Evolutionary conservation across 2,329 filamentous ascomycete genomes (phyloP).

Genomic region (Trichocomaceae sp.): DNA sequence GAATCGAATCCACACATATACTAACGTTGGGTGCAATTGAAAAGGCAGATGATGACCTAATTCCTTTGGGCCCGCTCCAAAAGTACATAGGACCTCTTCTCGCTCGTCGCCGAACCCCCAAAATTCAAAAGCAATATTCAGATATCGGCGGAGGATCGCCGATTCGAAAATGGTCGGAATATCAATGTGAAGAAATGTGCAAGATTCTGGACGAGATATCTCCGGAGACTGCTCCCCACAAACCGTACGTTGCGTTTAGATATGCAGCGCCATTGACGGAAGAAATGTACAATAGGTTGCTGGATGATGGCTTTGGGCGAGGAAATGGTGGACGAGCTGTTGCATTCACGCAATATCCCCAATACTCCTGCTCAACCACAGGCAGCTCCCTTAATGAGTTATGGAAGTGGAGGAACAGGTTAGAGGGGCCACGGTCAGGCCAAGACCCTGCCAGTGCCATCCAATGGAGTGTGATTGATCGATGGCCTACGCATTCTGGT

Average conservation of each 20-base stretch:
- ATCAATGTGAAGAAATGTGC: constrained; percentile 92
- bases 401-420: constrained; percentile 85
- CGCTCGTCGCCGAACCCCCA: constrained; percentile 78
- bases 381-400: constrained; percentile 94
- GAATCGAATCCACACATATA: constrained; percentile 15
- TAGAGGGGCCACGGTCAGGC: constrained; percentile 67
- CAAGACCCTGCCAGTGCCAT: constrained; percentile 61
- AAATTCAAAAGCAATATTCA: constrained; percentile 92
- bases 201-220: constrained; percentile 87
- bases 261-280: constrained; percentile 93
- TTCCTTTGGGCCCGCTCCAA: constrained; percentile 89
- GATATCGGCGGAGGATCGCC: constrained; percentile 96
- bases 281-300: constrained; percentile 76
- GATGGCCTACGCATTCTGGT: constrained; percentile 89
- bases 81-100: constrained; percentile 85
- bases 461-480: constrained; percentile 94
- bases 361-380: constrained; percentile 96
- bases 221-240: constrained; percentile 90
- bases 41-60: constrained; percentile 85
- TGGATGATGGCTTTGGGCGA: constrained; percentile 83
- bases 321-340: constrained; percentile 89
- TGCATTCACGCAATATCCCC: constrained; percentile 96
- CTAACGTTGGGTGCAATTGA: neutral
- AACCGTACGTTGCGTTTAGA: constrained; percentile 94
- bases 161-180: constrained; percentile 96